Base-by-base conservation (phyloP, 306 rosid genomes). In the Alnus glutinosa region DNA sequence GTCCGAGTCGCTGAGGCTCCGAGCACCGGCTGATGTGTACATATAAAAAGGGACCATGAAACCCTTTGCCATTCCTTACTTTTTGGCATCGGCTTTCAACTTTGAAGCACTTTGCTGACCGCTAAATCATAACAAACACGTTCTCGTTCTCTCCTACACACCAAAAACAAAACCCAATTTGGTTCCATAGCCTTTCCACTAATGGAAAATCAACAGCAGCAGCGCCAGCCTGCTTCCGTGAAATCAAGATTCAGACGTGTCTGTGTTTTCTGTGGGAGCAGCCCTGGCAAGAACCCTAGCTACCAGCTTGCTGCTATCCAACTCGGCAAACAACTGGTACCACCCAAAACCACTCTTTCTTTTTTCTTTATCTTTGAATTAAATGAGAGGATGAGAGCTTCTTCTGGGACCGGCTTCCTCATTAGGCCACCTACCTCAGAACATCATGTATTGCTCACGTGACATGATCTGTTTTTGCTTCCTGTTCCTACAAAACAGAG, bases 211-310 rank as follows among this genome's bases (percentile, higher is more conserved):
- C 81, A 84, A 28, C 79, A 76, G 55, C 83, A 83, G 36, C 83
- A 67, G 4, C 80, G 70, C 34, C 80, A 64, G 16, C 82, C 71
- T 71, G 30, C 51, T 77, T 47, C 72, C 15, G 57, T 71, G 80
- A 83, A 84, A 32, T 87, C 98, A 18, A 87, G 90, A 81, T 95
- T 95, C 84, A 89, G 73, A 50, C 89, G 98, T 62, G 80, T 93
- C 78, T 95, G 98, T 74, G 98, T 95, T 32, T 95, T 90, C 86
- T 95, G 98, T 32, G 98, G 98, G 1, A 95, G 98, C 83, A 91
- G 94, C 71, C 82, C 92, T 6, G 98, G 98, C 12, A 95, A 88
- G 79, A 95, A 70, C 71, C 98, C 98, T 6, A 89, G 88, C 74
- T 95, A 90, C 82, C 94, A 88, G 79, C 84, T 87, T 18, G 97